Evolutionary conservation across 164 flowering plant genomes (phyloP).

Genomic region (Nelumbo lutea): DNA sequence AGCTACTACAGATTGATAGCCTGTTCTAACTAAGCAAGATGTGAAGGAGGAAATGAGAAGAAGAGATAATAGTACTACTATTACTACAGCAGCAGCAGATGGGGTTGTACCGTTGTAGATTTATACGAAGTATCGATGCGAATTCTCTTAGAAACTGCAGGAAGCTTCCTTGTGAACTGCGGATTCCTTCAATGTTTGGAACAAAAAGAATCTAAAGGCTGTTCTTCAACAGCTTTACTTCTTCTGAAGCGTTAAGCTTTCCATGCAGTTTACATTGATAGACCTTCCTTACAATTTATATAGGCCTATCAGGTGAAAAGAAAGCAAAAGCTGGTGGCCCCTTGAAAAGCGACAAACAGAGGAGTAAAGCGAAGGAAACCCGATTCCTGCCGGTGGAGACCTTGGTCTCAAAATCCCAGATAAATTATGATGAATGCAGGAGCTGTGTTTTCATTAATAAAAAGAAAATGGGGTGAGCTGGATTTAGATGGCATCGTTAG

Average conservation of each 20-base stretch:
- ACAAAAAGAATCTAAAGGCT: conserved; percentile 11
- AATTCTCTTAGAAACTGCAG: conserved; percentile 10
- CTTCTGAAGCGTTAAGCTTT: conserved; percentile 7
- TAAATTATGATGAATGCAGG: not conserved
- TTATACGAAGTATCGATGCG: conserved; percentile 3
- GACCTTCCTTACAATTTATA: conserved; percentile 13
- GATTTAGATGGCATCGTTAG: not conserved
- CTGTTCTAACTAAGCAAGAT: not conserved
- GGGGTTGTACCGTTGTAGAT: not conserved
- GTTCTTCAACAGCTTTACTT: conserved; percentile 12
- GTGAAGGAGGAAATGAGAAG: not conserved
- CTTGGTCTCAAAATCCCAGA: not conserved
- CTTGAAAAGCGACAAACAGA: not conserved
- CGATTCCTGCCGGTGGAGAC: not conserved
- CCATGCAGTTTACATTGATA: conserved; percentile 5
- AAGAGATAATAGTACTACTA: not conserved
- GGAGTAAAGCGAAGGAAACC: conserved; percentile 3
- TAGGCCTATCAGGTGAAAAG: conserved; percentile 20
- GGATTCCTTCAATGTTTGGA: not conserved
- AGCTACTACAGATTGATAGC: not conserved
- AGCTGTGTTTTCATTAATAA: no score
- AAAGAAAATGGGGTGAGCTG: not conserved
- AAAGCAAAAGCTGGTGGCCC: conserved; percentile 22
- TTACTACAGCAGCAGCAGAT: not conserved
- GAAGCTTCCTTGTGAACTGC: conserved; percentile 5